These are phyloP conservation scores for Capsicum baccatum DNA, from an alignment of 257 asterid species.

Conservation along the genomic window DNA sequence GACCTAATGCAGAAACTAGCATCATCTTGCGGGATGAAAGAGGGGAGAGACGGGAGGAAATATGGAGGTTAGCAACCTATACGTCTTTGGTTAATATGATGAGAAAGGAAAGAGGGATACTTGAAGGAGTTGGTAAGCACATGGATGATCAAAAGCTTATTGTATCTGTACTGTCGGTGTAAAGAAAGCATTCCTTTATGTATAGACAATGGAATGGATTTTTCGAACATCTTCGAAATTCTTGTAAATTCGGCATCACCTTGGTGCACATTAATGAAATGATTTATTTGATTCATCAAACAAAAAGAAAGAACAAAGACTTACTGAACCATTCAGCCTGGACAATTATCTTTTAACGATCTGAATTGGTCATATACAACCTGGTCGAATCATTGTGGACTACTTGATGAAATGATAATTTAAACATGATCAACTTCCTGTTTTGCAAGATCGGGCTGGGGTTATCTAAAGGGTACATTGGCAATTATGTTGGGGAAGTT, in stretches of 20 bases:
- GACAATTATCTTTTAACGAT: background rate
- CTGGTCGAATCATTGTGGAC: slow-evolving; percentile 15
- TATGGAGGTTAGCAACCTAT: slow-evolving; percentile 26
- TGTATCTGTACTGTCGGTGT: slow-evolving; percentile 28
- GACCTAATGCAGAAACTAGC: slow-evolving; percentile 28
- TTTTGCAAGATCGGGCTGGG: background rate
- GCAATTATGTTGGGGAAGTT: background rate
- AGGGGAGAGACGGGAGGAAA: slow-evolving; percentile 21
- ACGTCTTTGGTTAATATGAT: slow-evolving; percentile 18
- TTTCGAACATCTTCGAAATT: slow-evolving; percentile 3
- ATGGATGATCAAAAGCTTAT: slow-evolving; percentile 1
- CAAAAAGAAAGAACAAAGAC: slow-evolving; percentile 21
- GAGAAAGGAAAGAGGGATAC: slow-evolving; percentile 5
- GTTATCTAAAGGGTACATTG: slow-evolving; percentile 18
- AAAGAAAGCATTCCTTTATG: slow-evolving; percentile 29
- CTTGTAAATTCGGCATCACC: slow-evolving; percentile 30
- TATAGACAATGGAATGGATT: slow-evolving; percentile 26
- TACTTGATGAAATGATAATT: slow-evolving; percentile 13
- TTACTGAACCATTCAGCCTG: slow-evolving; percentile 20
- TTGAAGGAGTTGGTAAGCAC: slow-evolving; percentile 16
- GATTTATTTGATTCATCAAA: slow-evolving; percentile 28
- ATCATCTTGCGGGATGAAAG: slow-evolving; percentile 23
- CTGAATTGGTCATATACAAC: slow-evolving; percentile 9
- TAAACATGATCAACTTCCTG: slow-evolving; percentile 25
- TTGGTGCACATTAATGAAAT: slow-evolving; percentile 27